phyloP scores from a whole-genome alignment of 1,284 basidiomycete species.

The Ustilago xerochloae region DNA sequence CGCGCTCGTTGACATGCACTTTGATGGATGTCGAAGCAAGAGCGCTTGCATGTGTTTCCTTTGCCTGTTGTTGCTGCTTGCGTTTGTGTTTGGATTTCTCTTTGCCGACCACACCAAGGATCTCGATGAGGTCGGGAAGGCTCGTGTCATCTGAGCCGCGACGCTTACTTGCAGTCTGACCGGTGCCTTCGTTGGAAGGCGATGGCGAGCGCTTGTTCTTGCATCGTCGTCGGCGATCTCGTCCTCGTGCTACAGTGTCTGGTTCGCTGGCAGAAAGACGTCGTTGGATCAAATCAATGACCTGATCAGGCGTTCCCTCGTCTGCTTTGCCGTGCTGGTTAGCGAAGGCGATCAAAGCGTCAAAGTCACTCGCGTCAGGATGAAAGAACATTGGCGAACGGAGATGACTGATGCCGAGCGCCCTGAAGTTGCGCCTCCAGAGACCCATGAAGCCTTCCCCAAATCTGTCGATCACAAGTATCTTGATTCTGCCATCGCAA shows the following conservation, averaged over 20 bases:
- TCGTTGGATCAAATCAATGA: constrained; percentile 27
- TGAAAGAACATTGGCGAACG: constrained; percentile 70
- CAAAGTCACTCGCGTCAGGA: constrained; percentile 65
- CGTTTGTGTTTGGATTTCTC: constrained; percentile 68
- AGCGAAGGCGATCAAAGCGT: constrained; percentile 66
- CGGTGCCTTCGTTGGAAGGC: not conserved
- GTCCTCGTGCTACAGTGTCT: not conserved
- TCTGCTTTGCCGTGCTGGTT: constrained; percentile 35
- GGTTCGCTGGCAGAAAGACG: constrained; percentile 4
- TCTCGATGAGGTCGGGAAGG: constrained; percentile 62
- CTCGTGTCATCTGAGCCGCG: not conserved
- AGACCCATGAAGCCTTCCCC: constrained; percentile 57
- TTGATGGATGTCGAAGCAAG: constrained; percentile 6
- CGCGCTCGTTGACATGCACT: constrained; percentile 67
- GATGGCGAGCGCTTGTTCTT: constrained; percentile 3
- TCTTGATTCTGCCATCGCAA: constrained; percentile 43
- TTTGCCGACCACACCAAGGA: constrained; percentile 67
- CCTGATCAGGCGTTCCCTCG: constrained; percentile 29
- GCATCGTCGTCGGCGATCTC: not conserved
- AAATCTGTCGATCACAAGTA: constrained; percentile 59
- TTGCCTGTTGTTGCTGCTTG: constrained; percentile 55
- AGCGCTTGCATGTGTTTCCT: constrained; percentile 9
- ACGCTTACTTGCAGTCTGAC: not conserved
- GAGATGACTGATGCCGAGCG: constrained; percentile 60
- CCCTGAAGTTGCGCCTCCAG: constrained; percentile 52